phyloP scores from a whole-genome alignment of 139 green algal genomes.

The Bryopsis sp. region DNA sequence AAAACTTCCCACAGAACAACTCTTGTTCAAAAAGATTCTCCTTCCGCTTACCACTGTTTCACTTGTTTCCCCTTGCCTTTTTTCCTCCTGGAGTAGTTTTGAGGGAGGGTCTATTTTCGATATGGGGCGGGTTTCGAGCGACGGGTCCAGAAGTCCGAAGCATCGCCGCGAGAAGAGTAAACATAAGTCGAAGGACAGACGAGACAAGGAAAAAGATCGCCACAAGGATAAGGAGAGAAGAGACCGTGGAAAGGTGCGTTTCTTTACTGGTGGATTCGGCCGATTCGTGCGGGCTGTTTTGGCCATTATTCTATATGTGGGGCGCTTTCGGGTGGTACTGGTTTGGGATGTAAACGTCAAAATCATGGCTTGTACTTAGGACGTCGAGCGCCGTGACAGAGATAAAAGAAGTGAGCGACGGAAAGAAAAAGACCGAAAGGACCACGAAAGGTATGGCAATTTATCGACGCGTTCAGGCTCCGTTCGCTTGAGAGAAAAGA shows the following conservation, averaged over 20 bases:
- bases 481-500: background rate
- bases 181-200: background rate
- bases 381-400: background rate
- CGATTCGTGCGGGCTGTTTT: background rate
- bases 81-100: too few relatives aligned
- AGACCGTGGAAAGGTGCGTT: too few relatives aligned
- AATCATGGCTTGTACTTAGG: background rate
- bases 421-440: background rate
- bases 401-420: background rate
- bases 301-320: background rate
- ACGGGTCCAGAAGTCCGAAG: background rate
- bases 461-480: background rate
- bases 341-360: background rate
- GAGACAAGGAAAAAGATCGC: background rate
- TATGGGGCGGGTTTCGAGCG: background rate
- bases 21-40: too few relatives aligned
- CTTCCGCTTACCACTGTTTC: too few relatives aligned
- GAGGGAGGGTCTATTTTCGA: too few relatives aligned
- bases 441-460: too few relatives aligned
- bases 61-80: too few relatives aligned
- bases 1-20: too few relatives aligned
- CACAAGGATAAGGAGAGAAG: background rate
- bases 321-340: background rate
- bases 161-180: background rate
- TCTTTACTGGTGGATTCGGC: background rate